These are phyloP conservation scores for Isoetes taiwanensis DNA, from an alignment of 75 land plant species.

Conservation along the genomic window DNA sequence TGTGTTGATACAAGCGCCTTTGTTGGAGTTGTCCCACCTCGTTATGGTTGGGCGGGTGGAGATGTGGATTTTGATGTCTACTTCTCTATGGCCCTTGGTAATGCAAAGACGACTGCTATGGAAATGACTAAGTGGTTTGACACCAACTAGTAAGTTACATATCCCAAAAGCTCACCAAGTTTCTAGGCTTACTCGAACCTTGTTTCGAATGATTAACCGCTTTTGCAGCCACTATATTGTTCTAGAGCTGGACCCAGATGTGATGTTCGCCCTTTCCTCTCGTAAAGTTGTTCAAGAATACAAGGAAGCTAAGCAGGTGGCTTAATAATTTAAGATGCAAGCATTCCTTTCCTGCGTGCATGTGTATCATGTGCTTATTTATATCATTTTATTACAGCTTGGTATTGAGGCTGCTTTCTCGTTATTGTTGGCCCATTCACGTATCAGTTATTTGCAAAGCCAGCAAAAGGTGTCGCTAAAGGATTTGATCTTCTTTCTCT, in stretches of 20 bases:
- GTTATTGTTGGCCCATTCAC: slow-evolving; percentile 1
- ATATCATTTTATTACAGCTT: neutral
- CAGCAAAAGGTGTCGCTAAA: neutral
- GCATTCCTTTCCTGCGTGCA: neutral
- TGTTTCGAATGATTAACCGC: too few relatives aligned
- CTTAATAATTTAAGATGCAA: neutral
- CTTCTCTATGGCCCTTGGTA: slow-evolving; percentile 1
- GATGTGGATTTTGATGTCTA: neutral
- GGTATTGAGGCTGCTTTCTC: slow-evolving; percentile 6
- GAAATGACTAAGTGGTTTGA: slow-evolving; percentile 8
- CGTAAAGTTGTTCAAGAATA: slow-evolving; percentile 1
- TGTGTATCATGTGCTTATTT: neutral
- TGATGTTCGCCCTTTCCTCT: neutral
- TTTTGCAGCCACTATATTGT: slow-evolving; percentile 3
- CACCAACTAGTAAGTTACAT: slow-evolving; percentile 5
- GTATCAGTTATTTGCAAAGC: slow-evolving; percentile 1
- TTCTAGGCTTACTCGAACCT: too few relatives aligned
- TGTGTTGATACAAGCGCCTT: neutral
- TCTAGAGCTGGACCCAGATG: neutral
- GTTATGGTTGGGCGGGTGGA: slow-evolving; percentile 5
- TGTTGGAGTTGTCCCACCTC: slow-evolving; percentile 1
- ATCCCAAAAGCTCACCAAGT: too few relatives aligned
- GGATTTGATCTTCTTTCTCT: neutral
- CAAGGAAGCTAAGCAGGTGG: neutral
- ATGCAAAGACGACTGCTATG: slow-evolving; percentile 1